A percentile compares a stretch with the other conserved stretches of the same genome.
Evolutionary conservation across 129 eudicot species (phyloP).

Genomic region (Centrapalus pauciflorus): DNA sequence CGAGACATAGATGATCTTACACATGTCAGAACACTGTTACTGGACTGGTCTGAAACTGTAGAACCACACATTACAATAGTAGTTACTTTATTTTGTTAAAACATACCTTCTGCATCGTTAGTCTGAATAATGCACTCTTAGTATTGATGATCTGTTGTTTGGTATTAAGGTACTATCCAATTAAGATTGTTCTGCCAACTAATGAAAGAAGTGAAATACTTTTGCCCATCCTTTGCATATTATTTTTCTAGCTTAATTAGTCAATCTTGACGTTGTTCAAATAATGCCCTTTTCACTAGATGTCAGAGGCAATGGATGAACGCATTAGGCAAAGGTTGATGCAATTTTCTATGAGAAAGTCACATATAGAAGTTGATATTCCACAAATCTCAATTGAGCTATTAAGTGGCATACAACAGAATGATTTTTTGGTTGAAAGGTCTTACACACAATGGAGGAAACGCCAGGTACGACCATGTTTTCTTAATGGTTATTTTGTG

Average conservation of each 20-base stretch:
- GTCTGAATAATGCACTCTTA: background rate
- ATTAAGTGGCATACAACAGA: constrained; percentile 54
- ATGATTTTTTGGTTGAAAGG: constrained; percentile 64
- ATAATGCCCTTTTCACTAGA: constrained; percentile 33
- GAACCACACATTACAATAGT: background rate
- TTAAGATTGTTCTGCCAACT: constrained; percentile 5
- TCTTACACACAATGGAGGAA: constrained; percentile 82
- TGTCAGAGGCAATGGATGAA: constrained; percentile 78
- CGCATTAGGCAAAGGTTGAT: constrained; percentile 61
- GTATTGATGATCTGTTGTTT: background rate
- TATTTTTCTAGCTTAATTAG: background rate
- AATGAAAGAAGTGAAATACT: background rate
- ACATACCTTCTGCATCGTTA: background rate
- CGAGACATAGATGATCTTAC: background rate
- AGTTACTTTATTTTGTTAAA: background rate
- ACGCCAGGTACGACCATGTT: constrained; percentile 52
- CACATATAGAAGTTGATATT: constrained; percentile 58
- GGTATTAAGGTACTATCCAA: background rate
- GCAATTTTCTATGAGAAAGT: constrained; percentile 46
- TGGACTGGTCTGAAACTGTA: background rate
- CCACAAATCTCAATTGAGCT: constrained; percentile 69
- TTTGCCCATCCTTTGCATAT: background rate
- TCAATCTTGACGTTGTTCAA: background rate
- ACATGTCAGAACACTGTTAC: constrained; percentile 9
- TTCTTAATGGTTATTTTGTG: background rate